phyloP scores from a whole-genome alignment of 495 filamentous ascomycete species.

The Sphaerosporella brunnea region DNA sequence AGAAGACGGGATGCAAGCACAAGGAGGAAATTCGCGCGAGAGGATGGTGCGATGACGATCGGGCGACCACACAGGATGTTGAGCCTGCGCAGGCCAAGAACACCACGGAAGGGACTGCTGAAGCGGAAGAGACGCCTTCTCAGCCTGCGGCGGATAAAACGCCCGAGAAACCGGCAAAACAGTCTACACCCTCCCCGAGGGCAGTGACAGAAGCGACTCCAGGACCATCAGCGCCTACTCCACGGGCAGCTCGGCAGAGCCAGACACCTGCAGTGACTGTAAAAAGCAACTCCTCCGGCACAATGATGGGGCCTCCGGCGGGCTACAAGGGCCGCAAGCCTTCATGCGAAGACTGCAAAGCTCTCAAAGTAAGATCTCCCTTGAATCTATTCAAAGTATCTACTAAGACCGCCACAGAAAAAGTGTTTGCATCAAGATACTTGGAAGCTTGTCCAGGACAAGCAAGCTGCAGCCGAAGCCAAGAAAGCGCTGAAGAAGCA shows the following conservation, averaged over 20 bases:
- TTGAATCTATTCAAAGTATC: conserved; percentile 1
- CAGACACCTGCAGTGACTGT: conserved; percentile 1
- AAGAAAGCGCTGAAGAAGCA: conserved; percentile 5
- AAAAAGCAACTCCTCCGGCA: background rate
- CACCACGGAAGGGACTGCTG: conserved; percentile 1
- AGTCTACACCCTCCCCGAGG: too few species aligned
- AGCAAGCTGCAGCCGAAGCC: conserved; percentile 1
- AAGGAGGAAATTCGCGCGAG: conserved; percentile 19
- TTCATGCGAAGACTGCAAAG: conserved; percentile 23
- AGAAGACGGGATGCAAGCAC: conserved; percentile 25
- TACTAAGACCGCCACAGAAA: conserved; percentile 15
- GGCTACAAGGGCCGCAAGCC: conserved; percentile 25
- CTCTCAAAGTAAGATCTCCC: conserved; percentile 17
- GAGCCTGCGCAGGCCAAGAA: conserved; percentile 1
- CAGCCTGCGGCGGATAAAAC: too few species aligned
- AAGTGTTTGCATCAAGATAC: conserved; percentile 23
- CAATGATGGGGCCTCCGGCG: conserved; percentile 14
- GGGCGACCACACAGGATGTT: background rate
- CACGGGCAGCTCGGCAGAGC: conserved; percentile 9
- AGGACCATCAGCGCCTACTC: too few species aligned
- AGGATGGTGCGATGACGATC: conserved; percentile 11
- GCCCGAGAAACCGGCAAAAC: too few species aligned
- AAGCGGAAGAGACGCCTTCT: too few species aligned
- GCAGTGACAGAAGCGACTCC: too few species aligned
- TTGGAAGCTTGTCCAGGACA: conserved; percentile 20